These are phyloP conservation scores for Albifimbria verrucaria DNA, from an alignment of 2,329 filamentous ascomycete species.

Conservation along the genomic window DNA sequence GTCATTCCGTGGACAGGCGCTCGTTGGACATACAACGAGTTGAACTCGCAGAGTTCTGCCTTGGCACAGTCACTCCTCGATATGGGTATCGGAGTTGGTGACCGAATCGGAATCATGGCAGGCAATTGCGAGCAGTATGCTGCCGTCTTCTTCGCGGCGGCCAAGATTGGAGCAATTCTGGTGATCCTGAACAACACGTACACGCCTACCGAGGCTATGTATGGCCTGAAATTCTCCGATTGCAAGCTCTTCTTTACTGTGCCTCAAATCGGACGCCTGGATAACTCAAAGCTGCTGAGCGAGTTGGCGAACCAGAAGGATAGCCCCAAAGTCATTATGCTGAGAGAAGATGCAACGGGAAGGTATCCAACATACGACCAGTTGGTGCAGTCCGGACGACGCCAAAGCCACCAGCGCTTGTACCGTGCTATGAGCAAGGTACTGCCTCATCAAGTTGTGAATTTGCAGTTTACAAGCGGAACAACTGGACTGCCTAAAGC, in stretches of 20 bases:
- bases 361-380: slow-evolving; percentile 59
- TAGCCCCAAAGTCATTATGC: slow-evolving; percentile 53
- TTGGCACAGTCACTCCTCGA: slow-evolving; percentile 53
- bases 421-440: slow-evolving; percentile 52
- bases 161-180: slow-evolving; percentile 10
- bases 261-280: slow-evolving; percentile 27
- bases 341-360: slow-evolving; percentile 47
- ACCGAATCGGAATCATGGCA: slow-evolving; percentile 11
- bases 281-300: slow-evolving; percentile 59
- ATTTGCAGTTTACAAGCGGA: slow-evolving; percentile 67
- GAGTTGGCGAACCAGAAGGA: slow-evolving; percentile 46
- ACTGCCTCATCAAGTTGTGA: slow-evolving; percentile 65
- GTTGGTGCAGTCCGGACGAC: slow-evolving; percentile 49
- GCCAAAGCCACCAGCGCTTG: slow-evolving; percentile 46
- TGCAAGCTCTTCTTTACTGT: slow-evolving; percentile 8
- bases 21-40: slow-evolving; percentile 67
- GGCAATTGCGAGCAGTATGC: slow-evolving; percentile 14
- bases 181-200: slow-evolving; percentile 30
- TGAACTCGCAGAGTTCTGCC: slow-evolving; percentile 59
- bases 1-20: slow-evolving; percentile 74
- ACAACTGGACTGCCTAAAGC: slow-evolving; percentile 14
- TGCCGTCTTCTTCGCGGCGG: slow-evolving; percentile 11
- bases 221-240: slow-evolving; percentile 65
- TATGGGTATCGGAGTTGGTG: slow-evolving; percentile 6
- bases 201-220: slow-evolving; percentile 68